Base-by-base conservation (phyloP, 306 rosid genomes). In the Canavalia ensiformis region DNA sequence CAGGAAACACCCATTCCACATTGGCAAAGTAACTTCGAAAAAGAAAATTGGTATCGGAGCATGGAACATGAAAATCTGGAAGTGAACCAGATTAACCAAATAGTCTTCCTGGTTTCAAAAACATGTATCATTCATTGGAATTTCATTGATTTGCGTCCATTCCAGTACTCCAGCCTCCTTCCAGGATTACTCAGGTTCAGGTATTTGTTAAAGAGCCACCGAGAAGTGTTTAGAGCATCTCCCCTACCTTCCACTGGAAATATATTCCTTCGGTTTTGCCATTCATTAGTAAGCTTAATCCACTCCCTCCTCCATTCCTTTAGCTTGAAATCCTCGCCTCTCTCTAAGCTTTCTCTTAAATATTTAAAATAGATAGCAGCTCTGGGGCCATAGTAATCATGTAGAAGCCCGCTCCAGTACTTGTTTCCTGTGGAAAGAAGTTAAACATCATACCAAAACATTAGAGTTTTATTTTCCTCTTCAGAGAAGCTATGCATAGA, bases 211-310 rank as follows among this genome's bases (percentile, higher is more conserved):
- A 70, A 89, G 66, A 92, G 92, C 92, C 90, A 84, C 54, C 64
- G 44, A 13, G 97, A 90, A 64, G 81, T 88, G 85, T 77, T 86
- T 28, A 92, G 64, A 73, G 92, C 91, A 78, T 90, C 86, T 71
- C 98, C 97, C 41, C 18, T 84, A 68, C 87, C 87, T 76, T 80
- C 77, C 72, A 81, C 81, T 25, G 94, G 86, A 80, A 81, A 92
- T 49, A 29, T 70, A 56, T 88, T 88, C 68, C 91, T 84, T 79
- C 90, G 75, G 78, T 59, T 86, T 78, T 94, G 98, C 94, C 97
- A 94, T 75, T 90, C 89, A 84, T 94, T 92, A 66, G 97, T 94
- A 34, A 94, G 95, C 92, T 88, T 92, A 78, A 94, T 87, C 98
- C 98, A 94, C 63, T 90, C 94, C 69, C 74, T 92, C 82, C 98